These are phyloP conservation scores for Aspergillus homomorphus DNA, from an alignment of 495 filamentous ascomycete species.

Conservation along the genomic window DNA sequence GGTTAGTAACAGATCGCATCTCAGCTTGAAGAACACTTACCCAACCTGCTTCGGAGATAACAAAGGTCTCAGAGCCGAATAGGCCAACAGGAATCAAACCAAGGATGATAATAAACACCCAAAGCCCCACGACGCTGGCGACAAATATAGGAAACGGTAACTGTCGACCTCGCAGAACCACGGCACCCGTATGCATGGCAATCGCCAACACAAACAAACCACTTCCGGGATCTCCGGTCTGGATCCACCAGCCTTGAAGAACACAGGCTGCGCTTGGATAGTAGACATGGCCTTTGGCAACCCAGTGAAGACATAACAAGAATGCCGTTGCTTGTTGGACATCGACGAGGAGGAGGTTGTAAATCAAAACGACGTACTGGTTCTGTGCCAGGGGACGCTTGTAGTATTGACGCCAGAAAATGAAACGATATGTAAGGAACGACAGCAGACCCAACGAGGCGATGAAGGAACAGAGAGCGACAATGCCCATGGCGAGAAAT, in stretches of 20 bases:
- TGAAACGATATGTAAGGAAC: constrained; percentile 56
- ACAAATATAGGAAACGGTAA: constrained; percentile 52
- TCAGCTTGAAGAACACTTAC: constrained; percentile 33
- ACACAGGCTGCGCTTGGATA: constrained; percentile 60
- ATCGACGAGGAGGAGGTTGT: constrained; percentile 70
- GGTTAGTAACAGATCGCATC: constrained; percentile 3
- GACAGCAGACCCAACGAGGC: constrained; percentile 49
- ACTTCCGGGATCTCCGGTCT: constrained; percentile 64
- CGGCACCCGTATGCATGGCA: constrained; percentile 62
- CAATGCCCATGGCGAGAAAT: constrained; percentile 54
- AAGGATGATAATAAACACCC: constrained; percentile 57
- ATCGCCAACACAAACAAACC: constrained; percentile 68
- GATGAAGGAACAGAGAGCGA: constrained; percentile 55
- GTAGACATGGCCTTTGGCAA: constrained; percentile 46
- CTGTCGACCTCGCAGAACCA: constrained; percentile 56
- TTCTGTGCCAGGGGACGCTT: constrained; percentile 46
- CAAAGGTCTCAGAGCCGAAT: constrained; percentile 54
- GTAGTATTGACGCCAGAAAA: constrained; percentile 53
- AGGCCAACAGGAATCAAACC: constrained; percentile 51
- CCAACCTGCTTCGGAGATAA: constrained; percentile 46
- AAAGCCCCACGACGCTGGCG: constrained; percentile 44
- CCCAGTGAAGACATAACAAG: constrained; percentile 60
- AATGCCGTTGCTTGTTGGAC: constrained; percentile 69
- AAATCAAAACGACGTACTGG: constrained; percentile 71
- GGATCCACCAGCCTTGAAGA: constrained; percentile 68